Base-by-base conservation (phyloP, 345 rosid genomes). In the Acer negundo region DNA sequence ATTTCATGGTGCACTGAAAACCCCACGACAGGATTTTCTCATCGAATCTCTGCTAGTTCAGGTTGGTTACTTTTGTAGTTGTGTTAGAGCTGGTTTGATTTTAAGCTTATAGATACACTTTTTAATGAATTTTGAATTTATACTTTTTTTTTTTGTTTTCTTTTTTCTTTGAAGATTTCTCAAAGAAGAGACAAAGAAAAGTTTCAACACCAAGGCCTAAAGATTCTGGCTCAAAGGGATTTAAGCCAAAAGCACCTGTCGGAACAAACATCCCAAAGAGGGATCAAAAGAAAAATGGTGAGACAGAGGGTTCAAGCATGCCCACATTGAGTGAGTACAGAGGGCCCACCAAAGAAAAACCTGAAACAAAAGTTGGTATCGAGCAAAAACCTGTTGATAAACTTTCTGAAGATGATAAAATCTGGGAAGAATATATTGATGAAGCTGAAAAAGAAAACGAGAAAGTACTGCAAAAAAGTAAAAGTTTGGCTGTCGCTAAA, bases 161-260 rank as follows among this genome's bases (percentile, higher is more conserved):
- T 35, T 35, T 51, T 3, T n/a, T 59, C 55, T 68, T 72, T 62
- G 47, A 72, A 93, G 99, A 93, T 83, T 95, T 89, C 85, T 84
- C 92, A 12, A 86, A 79, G 85, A 87, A 84, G 87, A 95, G 85
- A 81, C 91, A 75, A 49, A 88, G 85, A 80, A 91, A 72, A 77
- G 61, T 64, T 42, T 77, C 92, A 11, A 74, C 81, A 53, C 83
- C 88, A 22, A 85, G 84, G 64, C 79, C 93, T 15, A 87, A 82
- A 85, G 86, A 81, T 62, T 80, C 91, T 70, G 55, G 79, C 70
- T 72, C 90, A 0, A 88, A 87, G 87, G 91, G 94, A 15, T 88
- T 87, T 70, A 75, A 77, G 64, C 83, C 87, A 4, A 86, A 86
- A 82, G 55, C 80, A 61, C 85, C 88, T 6, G 84, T 73, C 38